A percentile compares a stretch with the other conserved stretches of the same genome.
Evolutionary conservation across 257 asterid species (phyloP).

Genomic region (Solanum verrucosum): DNA sequence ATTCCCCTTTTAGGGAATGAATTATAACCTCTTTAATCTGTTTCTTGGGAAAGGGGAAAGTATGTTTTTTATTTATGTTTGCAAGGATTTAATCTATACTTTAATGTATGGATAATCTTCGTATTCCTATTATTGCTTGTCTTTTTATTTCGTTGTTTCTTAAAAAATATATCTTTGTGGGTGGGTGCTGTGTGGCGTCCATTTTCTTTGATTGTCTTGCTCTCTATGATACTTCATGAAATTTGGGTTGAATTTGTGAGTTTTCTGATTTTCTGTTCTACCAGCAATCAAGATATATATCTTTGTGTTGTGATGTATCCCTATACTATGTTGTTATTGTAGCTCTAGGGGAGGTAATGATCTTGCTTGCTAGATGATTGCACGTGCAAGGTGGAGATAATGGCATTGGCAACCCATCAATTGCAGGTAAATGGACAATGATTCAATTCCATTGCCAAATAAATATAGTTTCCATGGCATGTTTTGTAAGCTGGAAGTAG

Average conservation of each 20-base stretch:
- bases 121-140: background rate
- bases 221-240: background rate
- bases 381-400: constrained; percentile 24
- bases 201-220: background rate
- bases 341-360: constrained; percentile 9
- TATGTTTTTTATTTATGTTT: background rate
- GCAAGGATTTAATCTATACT: background rate
- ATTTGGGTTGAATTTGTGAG: background rate
- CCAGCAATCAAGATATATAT: background rate
- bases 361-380: constrained; percentile 16
- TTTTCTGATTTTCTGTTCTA: background rate
- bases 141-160: background rate
- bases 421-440: constrained; percentile 32
- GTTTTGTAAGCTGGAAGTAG: background rate
- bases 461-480: background rate
- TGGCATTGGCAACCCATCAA: constrained; percentile 48
- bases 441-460: background rate
- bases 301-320: constrained; percentile 1
- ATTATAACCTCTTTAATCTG: background rate
- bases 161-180: background rate
- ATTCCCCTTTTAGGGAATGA: background rate
- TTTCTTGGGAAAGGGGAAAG: background rate
- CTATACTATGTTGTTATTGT: constrained; percentile 2
- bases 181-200: background rate
- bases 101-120: background rate